Base-by-base conservation (phyloP, 495 filamentous ascomycete genomes). In the Tetracladium setigerum region DNA sequence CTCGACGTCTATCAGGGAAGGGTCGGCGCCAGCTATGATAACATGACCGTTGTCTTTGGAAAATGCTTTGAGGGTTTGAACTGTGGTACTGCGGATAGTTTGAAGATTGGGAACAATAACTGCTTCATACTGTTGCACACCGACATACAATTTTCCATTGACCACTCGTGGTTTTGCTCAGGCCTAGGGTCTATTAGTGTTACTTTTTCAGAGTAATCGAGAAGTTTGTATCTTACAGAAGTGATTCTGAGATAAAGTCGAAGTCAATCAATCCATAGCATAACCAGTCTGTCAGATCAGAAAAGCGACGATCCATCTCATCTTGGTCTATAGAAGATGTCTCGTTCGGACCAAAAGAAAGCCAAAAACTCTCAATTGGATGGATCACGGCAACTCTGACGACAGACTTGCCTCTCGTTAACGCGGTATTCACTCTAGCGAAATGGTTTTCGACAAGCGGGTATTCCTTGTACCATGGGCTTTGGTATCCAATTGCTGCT, bases 291-390 rank as follows among this genome's bases (percentile, higher is more conserved):
- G 54, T 52, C 7, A 60, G 36, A 33, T 57, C 54, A n/a, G 19
- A 41, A 41, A 60, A 60, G 1, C 44, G 50, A 37, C 38, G 39
- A 36, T 60, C 57, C 44, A 47, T 30, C 41, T 60, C 57, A 40
- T 52, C 41, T 18, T 32, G 32, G 33, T 16, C 34, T 27, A 27
- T 7, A 27, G 22, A 27, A 27, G 22, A 27, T 7, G 22, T 27
- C 4, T 46, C 42, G 18, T 50, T 38, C n/a, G 57, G 57, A n/a
- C 57, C 57, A 41, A 53, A 57, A 15, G 44, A 35, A 1, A 60
- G 41, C 57, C 57, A 60, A 27, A 53, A 60, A 46, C 57, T 60
- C 30, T 60, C 57, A 32, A 60, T 60, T 15, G 57, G 57, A 38
- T 60, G 57, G 12, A 60, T 45, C 30, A 60, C 57, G 10, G 37